These are phyloP conservation scores for Aspergillus bertholletiae DNA, from an alignment of 495 filamentous ascomycete species.

Conservation along the genomic window DNA sequence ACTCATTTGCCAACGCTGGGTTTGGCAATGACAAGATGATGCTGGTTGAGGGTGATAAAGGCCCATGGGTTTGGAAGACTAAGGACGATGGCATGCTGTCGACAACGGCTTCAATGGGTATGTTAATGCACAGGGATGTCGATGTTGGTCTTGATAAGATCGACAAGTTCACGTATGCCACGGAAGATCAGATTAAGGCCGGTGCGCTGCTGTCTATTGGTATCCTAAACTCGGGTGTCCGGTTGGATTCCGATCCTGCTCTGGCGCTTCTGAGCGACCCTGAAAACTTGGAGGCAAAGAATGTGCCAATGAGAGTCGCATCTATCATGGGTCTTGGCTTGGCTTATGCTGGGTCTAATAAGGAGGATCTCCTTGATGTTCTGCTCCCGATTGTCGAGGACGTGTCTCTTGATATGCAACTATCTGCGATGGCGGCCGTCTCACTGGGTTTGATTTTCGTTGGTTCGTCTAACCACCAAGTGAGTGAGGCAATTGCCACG, in stretches of 20 bases:
- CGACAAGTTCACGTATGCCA: constrained; percentile 82
- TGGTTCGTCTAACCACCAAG: constrained; percentile 82
- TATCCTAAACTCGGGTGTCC: constrained; percentile 89
- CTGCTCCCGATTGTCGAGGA: constrained; percentile 86
- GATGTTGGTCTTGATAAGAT: constrained; percentile 86
- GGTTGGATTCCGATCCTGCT: constrained; percentile 80
- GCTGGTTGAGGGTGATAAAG: constrained; percentile 74
- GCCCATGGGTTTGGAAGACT: constrained; percentile 97
- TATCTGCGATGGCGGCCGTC: constrained; percentile 93
- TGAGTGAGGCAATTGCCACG: constrained; percentile 82
- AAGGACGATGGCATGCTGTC: constrained; percentile 98
- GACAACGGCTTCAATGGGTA: constrained; percentile 87
- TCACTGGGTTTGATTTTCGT: constrained; percentile 89
- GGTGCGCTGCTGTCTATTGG: constrained; percentile 87
- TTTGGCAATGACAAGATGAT: constrained; percentile 97
- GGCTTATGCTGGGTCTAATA: constrained; percentile 88
- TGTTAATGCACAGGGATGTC: constrained; percentile 86
- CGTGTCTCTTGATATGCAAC: constrained; percentile 80
- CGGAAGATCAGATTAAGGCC: constrained; percentile 83
- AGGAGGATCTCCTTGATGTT: constrained; percentile 72
- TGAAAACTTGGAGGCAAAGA: constrained; percentile 74
- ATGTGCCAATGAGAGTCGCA: constrained; percentile 67
- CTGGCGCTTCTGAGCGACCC: constrained; percentile 77
- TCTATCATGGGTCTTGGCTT: constrained; percentile 95
- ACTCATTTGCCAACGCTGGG: constrained; percentile 92